phyloP scores from a whole-genome alignment of 345 rosid genomes.

The Eucalyptus melliodora region DNA sequence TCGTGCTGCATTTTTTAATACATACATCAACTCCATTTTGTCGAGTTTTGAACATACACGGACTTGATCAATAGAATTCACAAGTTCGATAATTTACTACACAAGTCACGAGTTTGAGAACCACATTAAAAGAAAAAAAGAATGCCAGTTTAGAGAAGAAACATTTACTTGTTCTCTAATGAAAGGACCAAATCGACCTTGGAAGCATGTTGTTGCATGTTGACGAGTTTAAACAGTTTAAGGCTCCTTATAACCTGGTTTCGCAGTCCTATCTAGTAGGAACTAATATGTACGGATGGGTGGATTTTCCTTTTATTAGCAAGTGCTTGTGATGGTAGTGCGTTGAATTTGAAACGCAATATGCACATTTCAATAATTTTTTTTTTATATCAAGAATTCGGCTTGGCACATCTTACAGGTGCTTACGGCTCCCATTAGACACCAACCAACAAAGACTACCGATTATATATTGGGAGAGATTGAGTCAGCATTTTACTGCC shows the following conservation, averaged over 20 bases:
- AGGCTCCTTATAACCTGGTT: too few relatives aligned
- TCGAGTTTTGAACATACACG: background rate
- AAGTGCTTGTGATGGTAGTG: background rate
- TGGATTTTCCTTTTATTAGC: background rate
- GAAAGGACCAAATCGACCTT: background rate
- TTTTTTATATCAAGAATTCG: too few relatives aligned
- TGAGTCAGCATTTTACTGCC: too few relatives aligned
- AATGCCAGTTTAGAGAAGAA: background rate
- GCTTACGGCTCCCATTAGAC: too few relatives aligned
- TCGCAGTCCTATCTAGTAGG: background rate
- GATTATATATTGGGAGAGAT: accelerated
- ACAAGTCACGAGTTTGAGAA: background rate
- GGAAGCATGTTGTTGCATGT: background rate
- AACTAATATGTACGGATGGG: background rate
- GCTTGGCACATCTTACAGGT: accelerated
- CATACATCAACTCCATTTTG: background rate
- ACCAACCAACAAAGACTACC: too few relatives aligned
- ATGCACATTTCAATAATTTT: background rate
- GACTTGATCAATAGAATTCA: background rate
- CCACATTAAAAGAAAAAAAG: background rate
- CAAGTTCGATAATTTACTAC: background rate
- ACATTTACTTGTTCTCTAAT: background rate
- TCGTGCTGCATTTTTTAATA: background rate
- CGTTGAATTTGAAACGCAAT: background rate
- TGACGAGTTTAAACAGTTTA: background rate